Evolutionary conservation across 805 yeast species (phyloP).

Genomic region (Starmerella tilneyi): DNA sequence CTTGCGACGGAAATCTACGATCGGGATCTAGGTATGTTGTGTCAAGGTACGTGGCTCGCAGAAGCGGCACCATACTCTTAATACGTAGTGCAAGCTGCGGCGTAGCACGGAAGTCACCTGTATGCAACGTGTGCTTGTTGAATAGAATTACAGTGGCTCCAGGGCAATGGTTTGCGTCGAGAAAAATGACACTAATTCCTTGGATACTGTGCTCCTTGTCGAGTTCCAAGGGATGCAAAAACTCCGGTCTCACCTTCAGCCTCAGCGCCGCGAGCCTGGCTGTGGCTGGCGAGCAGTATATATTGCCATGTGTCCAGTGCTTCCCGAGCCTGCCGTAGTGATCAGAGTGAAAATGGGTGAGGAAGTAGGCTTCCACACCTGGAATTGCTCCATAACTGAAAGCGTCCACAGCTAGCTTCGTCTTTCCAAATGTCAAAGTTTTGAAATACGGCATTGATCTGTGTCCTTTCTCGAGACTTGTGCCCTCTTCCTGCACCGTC

Average conservation of each 20-base stretch:
- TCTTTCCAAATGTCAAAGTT: slow-evolving; percentile 26
- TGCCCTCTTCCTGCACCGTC: neutral
- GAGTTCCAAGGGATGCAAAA: slow-evolving; percentile 38
- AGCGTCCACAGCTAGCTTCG: slow-evolving; percentile 33
- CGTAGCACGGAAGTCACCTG: slow-evolving; percentile 86
- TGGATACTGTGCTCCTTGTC: slow-evolving; percentile 33
- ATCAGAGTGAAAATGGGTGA: slow-evolving; percentile 78
- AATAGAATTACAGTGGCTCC: slow-evolving; percentile 80
- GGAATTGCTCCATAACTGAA: slow-evolving; percentile 32
- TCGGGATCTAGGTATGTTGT: slow-evolving; percentile 77
- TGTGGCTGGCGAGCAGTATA: slow-evolving; percentile 68
- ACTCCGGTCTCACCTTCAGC: slow-evolving; percentile 44
- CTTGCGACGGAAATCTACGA: slow-evolving; percentile 70
- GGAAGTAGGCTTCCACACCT: slow-evolving; percentile 28
- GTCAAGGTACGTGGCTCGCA: slow-evolving; percentile 58
- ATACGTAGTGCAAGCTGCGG: slow-evolving; percentile 36
- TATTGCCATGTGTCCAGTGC: slow-evolving; percentile 60
- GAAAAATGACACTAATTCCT: slow-evolving; percentile 44
- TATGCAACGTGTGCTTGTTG: slow-evolving; percentile 52
- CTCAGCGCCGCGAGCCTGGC: slow-evolving; percentile 44
- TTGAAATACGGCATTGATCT: slow-evolving; percentile 29
- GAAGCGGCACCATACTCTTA: slow-evolving; percentile 15
- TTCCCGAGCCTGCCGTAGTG: slow-evolving; percentile 83
- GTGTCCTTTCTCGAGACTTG: neutral
- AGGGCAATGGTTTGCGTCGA: slow-evolving; percentile 94